Base-by-base conservation (phyloP, 2,329 filamentous ascomycete species). In the Amphichorda felina region DNA sequence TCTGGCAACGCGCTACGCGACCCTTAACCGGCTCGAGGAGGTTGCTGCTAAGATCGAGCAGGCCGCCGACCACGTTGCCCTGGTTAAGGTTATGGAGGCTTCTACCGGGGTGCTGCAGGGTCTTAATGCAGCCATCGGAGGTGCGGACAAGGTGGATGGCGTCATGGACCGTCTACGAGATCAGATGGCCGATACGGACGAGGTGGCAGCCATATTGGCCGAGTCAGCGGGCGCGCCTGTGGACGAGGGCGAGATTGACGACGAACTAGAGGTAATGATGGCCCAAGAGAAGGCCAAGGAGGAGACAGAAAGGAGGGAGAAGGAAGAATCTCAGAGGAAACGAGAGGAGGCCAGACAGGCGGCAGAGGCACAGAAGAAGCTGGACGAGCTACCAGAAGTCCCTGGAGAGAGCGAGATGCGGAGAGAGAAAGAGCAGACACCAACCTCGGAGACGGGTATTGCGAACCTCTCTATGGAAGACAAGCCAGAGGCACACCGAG, bases 181-280 rank as follows among this genome's bases (percentile, higher is more conserved):
- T 46, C 79, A 93, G 60, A 91, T 91, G 75, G 70, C 63, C 35
- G 76, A 81, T 46, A 77, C 81, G 17, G 87, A 95, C 50, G 89
- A 96, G 60, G 73, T 96, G 16, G 75, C 77, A 19, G 74, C 70
- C 37, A 79, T 89, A 28, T 70, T 96, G 42, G 76, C 78, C 35
- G 85, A 91, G 45, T 46, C 51, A 5, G 66, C 61, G 10, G 62
- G 59, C 11, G 51, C 47, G 28, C 56, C 55, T 1, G 65, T 94
- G 22, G 85, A 94, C 53, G 88, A 94, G 50, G 69, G 51, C 15
- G 88, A 93, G 54, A 75, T 96, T 37, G 87, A 95, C 45, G 82
- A 89, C 40, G 89, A 95, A 61, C 68, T 96, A 32, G 81, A 82
- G 45, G 78, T 69, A 4, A 63, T 98, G 61, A 78, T 88, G 57